phyloP scores from a whole-genome alignment of 2,329 filamentous ascomycete genomes.

The Colletotrichum sp. region DNA sequence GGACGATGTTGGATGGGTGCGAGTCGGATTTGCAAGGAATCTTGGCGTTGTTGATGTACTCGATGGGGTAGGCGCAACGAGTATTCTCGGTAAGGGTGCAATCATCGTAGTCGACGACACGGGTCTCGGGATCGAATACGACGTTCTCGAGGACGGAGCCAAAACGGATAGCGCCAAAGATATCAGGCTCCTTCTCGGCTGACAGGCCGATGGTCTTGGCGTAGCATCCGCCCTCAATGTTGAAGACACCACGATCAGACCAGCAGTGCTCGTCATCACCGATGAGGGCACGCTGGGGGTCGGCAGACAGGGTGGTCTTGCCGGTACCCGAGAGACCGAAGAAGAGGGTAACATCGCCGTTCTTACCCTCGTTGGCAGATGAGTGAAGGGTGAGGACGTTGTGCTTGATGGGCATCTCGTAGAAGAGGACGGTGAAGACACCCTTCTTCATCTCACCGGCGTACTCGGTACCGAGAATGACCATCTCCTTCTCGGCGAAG shows the following conservation, averaged over 20 bases:
- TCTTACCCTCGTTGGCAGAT: constrained; percentile 94
- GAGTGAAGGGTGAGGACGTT: constrained; percentile 98
- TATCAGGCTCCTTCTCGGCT: constrained; percentile 98
- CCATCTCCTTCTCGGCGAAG: constrained; percentile 99
- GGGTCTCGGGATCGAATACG: constrained; percentile 90
- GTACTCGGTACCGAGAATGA: constrained; percentile 98
- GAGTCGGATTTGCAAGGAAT: constrained; percentile 88
- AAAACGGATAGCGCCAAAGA: constrained; percentile 93
- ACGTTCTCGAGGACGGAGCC: constrained; percentile 98
- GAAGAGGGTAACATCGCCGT: constrained; percentile 97
- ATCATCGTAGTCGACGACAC: constrained; percentile 95
- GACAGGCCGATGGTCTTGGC: constrained; percentile 98
- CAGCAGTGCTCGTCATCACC: constrained; percentile 99
- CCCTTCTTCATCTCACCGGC: constrained; percentile 98
- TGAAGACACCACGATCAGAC: constrained; percentile 96
- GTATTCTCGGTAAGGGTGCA: constrained; percentile 97
- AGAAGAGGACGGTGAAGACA: constrained; percentile 98
- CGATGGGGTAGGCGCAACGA: constrained; percentile 96
- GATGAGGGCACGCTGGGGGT: constrained; percentile 94
- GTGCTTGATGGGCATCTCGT: constrained; percentile 99
- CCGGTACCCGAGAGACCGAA: constrained; percentile 98
- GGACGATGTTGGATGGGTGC: constrained; percentile 95
- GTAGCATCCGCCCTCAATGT: constrained; percentile 99
- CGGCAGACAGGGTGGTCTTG: constrained; percentile 97
- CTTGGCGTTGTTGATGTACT: constrained; percentile 99